Evolutionary conservation across 306 rosid species (phyloP), one percentile per base, ranked within the genome.

Genomic region (Mimosa bimucronata): DNA sequence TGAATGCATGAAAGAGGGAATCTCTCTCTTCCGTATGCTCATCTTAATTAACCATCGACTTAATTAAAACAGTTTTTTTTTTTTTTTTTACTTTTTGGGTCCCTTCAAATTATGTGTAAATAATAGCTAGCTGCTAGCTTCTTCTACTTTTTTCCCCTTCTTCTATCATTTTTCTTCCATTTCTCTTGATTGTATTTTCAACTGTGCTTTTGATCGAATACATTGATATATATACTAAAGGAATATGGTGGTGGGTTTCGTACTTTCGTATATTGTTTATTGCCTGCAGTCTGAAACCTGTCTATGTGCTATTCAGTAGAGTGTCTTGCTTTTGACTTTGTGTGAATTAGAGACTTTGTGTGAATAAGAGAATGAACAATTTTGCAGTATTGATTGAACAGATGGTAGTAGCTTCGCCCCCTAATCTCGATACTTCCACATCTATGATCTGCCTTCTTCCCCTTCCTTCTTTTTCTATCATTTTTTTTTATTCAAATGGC

Each of bases 91-190:
- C 44, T 38, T 76, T 65, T 46, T 60, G 28, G 71, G 75, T 68
- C 65, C 78, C 68, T 41, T 80, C 65, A 66, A 62, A 79, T 79
- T 81, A 81, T 89, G 80, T 87, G 96, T 91, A 89, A 77, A 91
- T 89, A 84, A 85, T 78, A 87, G 85, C 76, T 21, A 62, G 81
- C 41, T 14, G 79, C 75, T 83, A 83, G 74, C 40, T 46, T 26
- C 38, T 34, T 34, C 38, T 34, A 2, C 38, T 34, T 21, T n/a
- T 28, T n/a, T 14, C 7, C n/a, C 42, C 38, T 15, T 48, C 75
- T 34, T 4, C 38, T 44, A 11, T 55, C 19, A 9, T 31, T 61
- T 21, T 15, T 37, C 21, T 48, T 79, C 21, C 46, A 31, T 34
- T 18, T 9, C 66, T 38, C 46, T 23, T 26, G 1, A 78, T 58